Base-by-base conservation (phyloP, 306 rosid species). In the Begonia masoniana region DNA sequence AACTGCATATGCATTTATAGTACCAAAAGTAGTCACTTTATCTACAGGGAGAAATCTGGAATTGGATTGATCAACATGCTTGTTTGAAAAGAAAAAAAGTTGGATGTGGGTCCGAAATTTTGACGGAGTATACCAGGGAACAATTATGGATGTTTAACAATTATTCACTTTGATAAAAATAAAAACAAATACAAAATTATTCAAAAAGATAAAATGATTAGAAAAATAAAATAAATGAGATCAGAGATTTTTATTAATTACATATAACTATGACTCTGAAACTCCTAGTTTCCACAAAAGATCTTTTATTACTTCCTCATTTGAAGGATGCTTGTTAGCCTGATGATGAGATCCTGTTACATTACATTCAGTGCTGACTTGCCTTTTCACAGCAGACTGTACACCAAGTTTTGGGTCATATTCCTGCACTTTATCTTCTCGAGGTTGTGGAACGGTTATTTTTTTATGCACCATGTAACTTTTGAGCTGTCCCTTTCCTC, bases 361-460 rank as follows among this genome's bases (percentile, higher is more conserved):
- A 47, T 68, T 71, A 63, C 48, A 63, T 75, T 86, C 96, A 58
- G 47, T 72, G 67, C 77, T 76, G 59, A 76, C 76, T 63, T 81
- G 84, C 75, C 81, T 74, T 41, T 65, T 78, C 54, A 64, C 70
- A 67, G 61, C 62, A 63, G 73, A 47, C 58, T 71, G 80, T 52
- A 45, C 57, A 68, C 72, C 72, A 64, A 58, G 65, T 54, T 70
- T 75, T 19, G 76, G 61, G 56, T 71, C 64, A 58, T 74, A 62
- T 50, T 70, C 76, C 56, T 13, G 54, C 41, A 50, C 57, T 65
- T 67, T 68, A 56, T 35, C 58, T 63, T 75, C 71, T 46, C 62
- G 64, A 65, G 74, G 63, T 54, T 58, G 71, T 55, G 66, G 68
- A 63, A 21, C 16, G 13, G 60, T 15, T 43, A 5, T 47, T 58